These are phyloP conservation scores for Tritrichomonas foetus DNA, from an alignment of 208 protist species.

Conservation along the genomic window DNA sequence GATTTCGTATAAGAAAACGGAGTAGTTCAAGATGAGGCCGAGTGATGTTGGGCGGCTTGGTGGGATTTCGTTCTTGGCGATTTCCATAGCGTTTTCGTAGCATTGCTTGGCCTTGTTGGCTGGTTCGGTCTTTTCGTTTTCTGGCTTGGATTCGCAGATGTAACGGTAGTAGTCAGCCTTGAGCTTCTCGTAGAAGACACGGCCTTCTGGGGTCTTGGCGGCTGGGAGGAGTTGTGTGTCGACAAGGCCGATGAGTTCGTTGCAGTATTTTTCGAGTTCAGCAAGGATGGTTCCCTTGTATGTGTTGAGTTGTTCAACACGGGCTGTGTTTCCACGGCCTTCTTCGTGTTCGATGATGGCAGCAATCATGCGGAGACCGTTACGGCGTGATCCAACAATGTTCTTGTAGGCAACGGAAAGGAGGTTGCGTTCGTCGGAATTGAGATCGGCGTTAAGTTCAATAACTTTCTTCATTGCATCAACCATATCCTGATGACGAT, in stretches of 20 bases:
- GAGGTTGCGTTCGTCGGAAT: too few relatives aligned
- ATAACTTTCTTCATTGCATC: conserved; percentile 30
- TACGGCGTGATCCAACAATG: conserved; percentile 92
- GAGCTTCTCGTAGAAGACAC: conserved; percentile 78
- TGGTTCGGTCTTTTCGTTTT: conserved; percentile 50
- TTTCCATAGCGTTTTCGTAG: conserved; percentile 65
- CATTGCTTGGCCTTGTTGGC: conserved; percentile 62
- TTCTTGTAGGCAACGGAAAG: conserved; percentile 99
- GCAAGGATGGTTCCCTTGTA: conserved; percentile 36
- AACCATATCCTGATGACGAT: conserved; percentile 32
- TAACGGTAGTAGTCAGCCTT: conserved; percentile 74
- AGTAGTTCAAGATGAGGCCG: conserved; percentile 75
- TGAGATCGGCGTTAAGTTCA: conserved; percentile 41
- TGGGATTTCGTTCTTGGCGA: conserved; percentile 61
- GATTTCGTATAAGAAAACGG: conserved; percentile 79
- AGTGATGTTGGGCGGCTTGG: conserved; percentile 73
- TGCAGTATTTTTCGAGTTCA: conserved; percentile 56
- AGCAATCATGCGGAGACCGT: conserved; percentile 85
- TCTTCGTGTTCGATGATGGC: conserved; percentile 60
- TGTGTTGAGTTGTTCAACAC: conserved; percentile 44
- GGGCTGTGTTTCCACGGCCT: conserved; percentile 67
- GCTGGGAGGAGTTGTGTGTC: conserved; percentile 82
- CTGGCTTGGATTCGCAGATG: conserved; percentile 66
- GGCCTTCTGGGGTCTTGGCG: conserved; percentile 56
- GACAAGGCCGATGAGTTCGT: conserved; percentile 80